Evolutionary conservation across 768 basidiomycete species (phyloP), one percentile per base, ranked within the genome.

Genomic region (Panaeolus cyanescens): DNA sequence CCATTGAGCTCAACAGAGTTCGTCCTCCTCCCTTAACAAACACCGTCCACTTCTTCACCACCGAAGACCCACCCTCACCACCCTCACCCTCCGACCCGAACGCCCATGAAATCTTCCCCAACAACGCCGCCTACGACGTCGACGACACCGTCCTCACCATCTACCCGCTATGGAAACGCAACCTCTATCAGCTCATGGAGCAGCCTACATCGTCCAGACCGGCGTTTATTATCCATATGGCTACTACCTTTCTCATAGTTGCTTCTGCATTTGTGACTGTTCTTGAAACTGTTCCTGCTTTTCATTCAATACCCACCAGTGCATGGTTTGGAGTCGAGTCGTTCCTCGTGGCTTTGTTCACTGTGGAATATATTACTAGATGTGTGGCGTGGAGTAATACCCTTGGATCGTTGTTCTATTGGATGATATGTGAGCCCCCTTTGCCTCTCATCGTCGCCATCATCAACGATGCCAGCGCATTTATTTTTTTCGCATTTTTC

Each of bases 281-380:
- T 2, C 76, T 93, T n/a, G 92, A 93, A 72, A 93, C 92, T 0
- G 87, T 93, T 1, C 92, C 90, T 0, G 82, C 85, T 1, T 87
- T 93, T 63, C 91, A 91, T 69, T 81, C 83, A 9, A 85, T 88
- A 2, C 83, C 87, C 2, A 85, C 83, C 13, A 79, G 86, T 34
- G 78, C 90, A 6, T 93, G 95, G 86, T 96, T 96, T 63, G 95
- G 95, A 1, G 70, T 94, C 20, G 95, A 96, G 76, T 94, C 93
- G 17, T 87, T 83, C 56, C 74, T 96, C 9, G 94, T 96, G 25
- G 85, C 88, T 54, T 71, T 95, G 1, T 96, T 96, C 72, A 95
- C 95, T 0, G 80, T 93, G 60, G 95, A 97, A 74, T 96, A 92
- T 70, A 71, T 89, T 28, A 85, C 84, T 12, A 78, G 92, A 33